phyloP scores from a whole-genome alignment of 2,329 filamentous ascomycete species.

The Dothideomycetes sp. region DNA sequence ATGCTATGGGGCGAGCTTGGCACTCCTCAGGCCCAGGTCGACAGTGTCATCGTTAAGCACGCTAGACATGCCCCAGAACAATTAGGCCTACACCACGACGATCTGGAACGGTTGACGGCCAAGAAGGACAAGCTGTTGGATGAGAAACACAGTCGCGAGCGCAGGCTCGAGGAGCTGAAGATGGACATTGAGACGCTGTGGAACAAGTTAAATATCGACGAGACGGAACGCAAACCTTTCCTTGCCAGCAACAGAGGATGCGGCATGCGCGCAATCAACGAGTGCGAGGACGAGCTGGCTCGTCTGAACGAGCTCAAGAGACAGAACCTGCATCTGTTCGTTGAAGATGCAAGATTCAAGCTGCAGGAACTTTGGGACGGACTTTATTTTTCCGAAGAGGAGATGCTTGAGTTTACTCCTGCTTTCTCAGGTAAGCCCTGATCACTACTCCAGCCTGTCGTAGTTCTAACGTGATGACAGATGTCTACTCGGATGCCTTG shows the following conservation, averaged over 20 bases:
- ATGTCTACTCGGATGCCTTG: conserved; percentile 92
- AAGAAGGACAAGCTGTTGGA: conserved; percentile 76
- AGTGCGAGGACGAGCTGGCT: conserved; percentile 84
- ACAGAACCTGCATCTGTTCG: conserved; percentile 90
- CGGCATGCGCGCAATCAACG: conserved; percentile 84
- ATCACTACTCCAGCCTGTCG: not conserved
- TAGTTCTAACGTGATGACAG: conserved; percentile 29
- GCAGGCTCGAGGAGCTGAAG: conserved; percentile 65
- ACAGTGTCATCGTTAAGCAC: conserved; percentile 75
- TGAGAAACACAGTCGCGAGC: conserved; percentile 81
- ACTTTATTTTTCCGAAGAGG: conserved; percentile 90
- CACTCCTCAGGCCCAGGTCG: conserved; percentile 86
- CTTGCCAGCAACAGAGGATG: conserved; percentile 81
- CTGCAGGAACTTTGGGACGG: conserved; percentile 93
- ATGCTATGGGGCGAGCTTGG: conserved; percentile 93
- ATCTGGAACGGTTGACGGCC: conserved; percentile 60
- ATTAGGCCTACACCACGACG: conserved; percentile 81
- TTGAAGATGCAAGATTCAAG: conserved; percentile 84
- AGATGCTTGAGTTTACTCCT: conserved; percentile 96
- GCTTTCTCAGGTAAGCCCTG: conserved; percentile 59
- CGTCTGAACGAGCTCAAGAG: conserved; percentile 86
- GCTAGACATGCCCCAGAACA: conserved; percentile 89
- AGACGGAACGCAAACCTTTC: conserved; percentile 75
- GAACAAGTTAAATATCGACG: conserved; percentile 77
- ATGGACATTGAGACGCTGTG: conserved; percentile 75